A percentile compares a stretch with the other conserved stretches of the same genome.
Evolutionary conservation across 2,329 filamentous ascomycete species (phyloP).

Genomic region (Diatrype stigma): DNA sequence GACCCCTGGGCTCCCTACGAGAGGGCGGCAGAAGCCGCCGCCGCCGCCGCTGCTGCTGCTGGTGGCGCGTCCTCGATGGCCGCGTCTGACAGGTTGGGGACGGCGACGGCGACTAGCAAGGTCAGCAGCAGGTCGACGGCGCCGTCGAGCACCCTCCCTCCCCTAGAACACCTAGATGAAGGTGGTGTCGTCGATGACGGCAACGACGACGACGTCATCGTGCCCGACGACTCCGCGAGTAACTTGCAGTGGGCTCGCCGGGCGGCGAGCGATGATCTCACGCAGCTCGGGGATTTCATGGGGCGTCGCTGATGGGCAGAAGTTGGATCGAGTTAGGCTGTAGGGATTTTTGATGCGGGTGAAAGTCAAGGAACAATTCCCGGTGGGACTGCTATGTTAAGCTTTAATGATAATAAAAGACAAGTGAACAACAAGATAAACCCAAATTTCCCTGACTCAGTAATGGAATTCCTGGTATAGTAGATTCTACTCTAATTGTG

Average conservation of each 20-base stretch:
- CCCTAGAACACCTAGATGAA: background rate
- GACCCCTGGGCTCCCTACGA: background rate
- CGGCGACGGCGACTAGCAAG: background rate
- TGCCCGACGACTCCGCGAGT: constrained; percentile 5
- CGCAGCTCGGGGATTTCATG: constrained; percentile 2
- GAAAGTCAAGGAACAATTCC: no score
- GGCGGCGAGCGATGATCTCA: background rate
- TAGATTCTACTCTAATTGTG: background rate
- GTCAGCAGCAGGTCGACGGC: background rate
- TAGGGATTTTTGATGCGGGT: background rate
- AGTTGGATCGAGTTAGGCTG: background rate
- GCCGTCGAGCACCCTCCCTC: background rate
- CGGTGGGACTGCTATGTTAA: no score
- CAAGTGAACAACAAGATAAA: no score
- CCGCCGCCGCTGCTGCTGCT: no score
- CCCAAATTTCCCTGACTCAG: no score
- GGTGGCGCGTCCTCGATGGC: no score
- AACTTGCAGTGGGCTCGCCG: constrained; percentile 4
- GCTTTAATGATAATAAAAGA: no score
- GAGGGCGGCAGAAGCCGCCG: background rate
- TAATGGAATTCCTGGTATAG: no score
- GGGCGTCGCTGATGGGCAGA: background rate
- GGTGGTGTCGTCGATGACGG: constrained; percentile 1
- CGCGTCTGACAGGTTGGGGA: background rate
- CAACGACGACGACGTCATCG: background rate